A percentile compares a stretch with the other conserved stretches of the same genome.
Evolutionary conservation across 73 alveolate genomes (phyloP).

Genomic region (Loxodes magnus): DNA sequence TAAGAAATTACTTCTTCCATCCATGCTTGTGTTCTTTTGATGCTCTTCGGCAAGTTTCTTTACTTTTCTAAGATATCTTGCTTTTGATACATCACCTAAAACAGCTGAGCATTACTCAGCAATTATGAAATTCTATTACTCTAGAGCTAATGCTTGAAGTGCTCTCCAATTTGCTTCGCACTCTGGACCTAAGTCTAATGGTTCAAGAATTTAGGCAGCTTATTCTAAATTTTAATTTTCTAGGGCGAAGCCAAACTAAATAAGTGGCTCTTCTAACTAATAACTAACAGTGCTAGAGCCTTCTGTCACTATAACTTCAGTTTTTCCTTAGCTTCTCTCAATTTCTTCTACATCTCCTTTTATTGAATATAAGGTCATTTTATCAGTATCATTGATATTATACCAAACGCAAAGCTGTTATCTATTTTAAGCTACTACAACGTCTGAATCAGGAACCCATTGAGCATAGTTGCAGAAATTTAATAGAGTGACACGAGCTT

Average conservation of each 20-base stretch:
- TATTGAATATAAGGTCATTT: slow-evolving; percentile 87
- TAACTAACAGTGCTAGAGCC: slow-evolving; percentile 85
- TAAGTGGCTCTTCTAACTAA: slow-evolving; percentile 89
- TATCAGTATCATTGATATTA: slow-evolving; percentile 94
- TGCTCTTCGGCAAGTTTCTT: slow-evolving; percentile 15
- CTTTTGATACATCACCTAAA: slow-evolving; percentile 96
- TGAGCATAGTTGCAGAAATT: slow-evolving; percentile 98
- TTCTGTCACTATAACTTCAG: slow-evolving; percentile 87
- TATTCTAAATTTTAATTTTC: slow-evolving; percentile 88
- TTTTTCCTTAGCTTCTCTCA: slow-evolving; percentile 89
- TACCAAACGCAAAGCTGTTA: slow-evolving; percentile 98
- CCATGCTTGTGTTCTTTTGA: slow-evolving; percentile 67
- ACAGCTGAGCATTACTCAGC: slow-evolving; percentile 99
- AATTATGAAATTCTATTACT: slow-evolving; percentile 92
- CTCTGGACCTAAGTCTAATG: slow-evolving; percentile 95
- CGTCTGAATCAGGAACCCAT: slow-evolving; percentile 99
- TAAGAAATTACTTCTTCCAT: slow-evolving; percentile 84
- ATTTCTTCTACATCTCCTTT: slow-evolving; percentile 98
- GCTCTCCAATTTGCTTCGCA: slow-evolving; percentile 98
- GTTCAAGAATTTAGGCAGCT: slow-evolving; percentile 94
- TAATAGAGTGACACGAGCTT: slow-evolving; percentile 88
- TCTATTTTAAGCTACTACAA: slow-evolving; percentile 99
- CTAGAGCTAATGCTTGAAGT: slow-evolving; percentile 88
- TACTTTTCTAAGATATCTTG: slow-evolving; percentile 79
- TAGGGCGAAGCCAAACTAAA: slow-evolving; percentile 95